Evolutionary conservation across 2,329 filamentous ascomycete genomes (phyloP).

Genomic region (Colletotrichum sp.): DNA sequence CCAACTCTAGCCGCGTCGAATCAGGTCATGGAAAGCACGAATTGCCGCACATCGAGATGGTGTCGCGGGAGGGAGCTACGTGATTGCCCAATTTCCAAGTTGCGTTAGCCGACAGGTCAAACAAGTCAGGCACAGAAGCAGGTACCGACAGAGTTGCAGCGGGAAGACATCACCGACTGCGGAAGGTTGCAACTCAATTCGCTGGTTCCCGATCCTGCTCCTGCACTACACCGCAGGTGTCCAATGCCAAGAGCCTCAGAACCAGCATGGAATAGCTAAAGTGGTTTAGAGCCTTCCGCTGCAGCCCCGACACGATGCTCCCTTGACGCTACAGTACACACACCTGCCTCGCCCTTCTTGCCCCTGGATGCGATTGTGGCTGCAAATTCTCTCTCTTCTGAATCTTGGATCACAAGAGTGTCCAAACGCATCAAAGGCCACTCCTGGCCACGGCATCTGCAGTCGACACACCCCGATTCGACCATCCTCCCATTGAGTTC

Average conservation of each 20-base stretch:
- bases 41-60: background rate
- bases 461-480: background rate
- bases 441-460: background rate
- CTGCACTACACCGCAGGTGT: background rate
- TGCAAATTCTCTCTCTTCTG: background rate
- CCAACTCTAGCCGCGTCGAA: background rate
- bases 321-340: background rate
- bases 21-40: background rate
- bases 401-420: background rate
- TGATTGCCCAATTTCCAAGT: background rate
- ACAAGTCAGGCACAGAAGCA: background rate
- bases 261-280: background rate
- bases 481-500: background rate
- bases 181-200: background rate
- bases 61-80: background rate
- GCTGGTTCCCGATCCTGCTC: background rate
- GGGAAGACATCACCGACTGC: background rate
- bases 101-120: background rate
- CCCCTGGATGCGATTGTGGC: background rate
- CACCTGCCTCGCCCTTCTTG: background rate
- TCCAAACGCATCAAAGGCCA: background rate
- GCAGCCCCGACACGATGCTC: background rate
- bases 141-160: background rate
- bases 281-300: background rate
- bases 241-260: background rate